phyloP scores from a whole-genome alignment of 208 protist genomes.

The Strigomonas galati region DNA sequence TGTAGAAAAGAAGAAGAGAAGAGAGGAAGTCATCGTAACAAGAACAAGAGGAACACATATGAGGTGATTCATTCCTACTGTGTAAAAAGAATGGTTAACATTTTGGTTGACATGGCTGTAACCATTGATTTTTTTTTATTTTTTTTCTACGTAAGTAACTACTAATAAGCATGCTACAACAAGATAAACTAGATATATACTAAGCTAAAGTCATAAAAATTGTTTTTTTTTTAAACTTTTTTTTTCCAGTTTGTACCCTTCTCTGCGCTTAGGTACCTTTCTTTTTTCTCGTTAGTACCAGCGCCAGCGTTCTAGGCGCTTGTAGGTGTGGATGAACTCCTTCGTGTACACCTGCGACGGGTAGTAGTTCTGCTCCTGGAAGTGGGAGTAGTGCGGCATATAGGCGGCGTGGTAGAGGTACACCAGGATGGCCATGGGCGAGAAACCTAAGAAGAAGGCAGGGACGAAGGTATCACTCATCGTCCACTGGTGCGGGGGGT shows the following conservation, averaged over 20 bases:
- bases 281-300: too few species aligned
- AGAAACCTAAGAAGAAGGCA: constrained; percentile 75
- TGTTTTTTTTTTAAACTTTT: background rate
- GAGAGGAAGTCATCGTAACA: constrained; percentile 4
- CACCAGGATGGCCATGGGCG: constrained; percentile 73
- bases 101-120: background rate
- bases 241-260: background rate
- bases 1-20: background rate
- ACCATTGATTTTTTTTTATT: constrained; percentile 1
- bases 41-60: background rate
- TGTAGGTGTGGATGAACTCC: constrained; percentile 91
- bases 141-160: background rate
- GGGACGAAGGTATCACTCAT: constrained; percentile 87
- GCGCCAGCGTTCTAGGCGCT: constrained; percentile 87
- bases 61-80: background rate
- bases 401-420: constrained; percentile 88
- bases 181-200: constrained; percentile 1
- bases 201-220: constrained; percentile 7
- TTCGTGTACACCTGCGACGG: constrained; percentile 86
- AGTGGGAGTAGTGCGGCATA: constrained; percentile 90
- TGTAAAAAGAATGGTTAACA: background rate
- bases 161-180: constrained; percentile 9
- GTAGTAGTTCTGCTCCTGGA: constrained; percentile 92
- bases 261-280: too few species aligned
- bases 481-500: constrained; percentile 90